Percentiles rank a stretch among this genome's conserved stretches.
Evolutionary conservation across 805 yeast species (phyloP).

Genomic region (Yarrowia sp.): DNA sequence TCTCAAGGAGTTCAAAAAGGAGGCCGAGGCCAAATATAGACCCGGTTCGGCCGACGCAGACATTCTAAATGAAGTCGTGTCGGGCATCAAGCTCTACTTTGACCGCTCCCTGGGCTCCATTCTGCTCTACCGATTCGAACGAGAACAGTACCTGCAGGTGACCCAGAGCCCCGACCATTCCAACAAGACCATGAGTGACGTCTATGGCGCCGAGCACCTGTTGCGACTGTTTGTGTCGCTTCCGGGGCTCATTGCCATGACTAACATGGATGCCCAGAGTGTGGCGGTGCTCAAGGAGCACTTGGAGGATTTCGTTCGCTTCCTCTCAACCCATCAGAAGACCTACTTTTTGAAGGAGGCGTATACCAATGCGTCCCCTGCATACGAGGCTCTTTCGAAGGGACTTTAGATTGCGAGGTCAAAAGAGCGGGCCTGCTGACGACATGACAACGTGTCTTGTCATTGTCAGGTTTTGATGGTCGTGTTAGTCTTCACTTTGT

Average conservation of each 20-base stretch:
- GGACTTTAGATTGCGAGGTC: slow-evolving; percentile 27
- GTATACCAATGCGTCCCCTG: slow-evolving; percentile 53
- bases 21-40: slow-evolving; percentile 33
- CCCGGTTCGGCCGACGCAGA: slow-evolving; percentile 44
- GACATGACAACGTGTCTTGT: no score
- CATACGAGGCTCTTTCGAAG: slow-evolving; percentile 41
- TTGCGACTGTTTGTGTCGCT: slow-evolving; percentile 70
- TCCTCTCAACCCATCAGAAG: slow-evolving; percentile 46
- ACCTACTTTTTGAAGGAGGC: slow-evolving; percentile 40
- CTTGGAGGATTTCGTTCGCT: slow-evolving; percentile 53
- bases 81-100: slow-evolving; percentile 71
- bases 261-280: slow-evolving; percentile 77
- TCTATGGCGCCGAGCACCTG: slow-evolving; percentile 82
- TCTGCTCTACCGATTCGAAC: slow-evolving; percentile 69
- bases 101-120: slow-evolving; percentile 66
- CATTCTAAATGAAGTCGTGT: slow-evolving; percentile 61
- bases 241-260: slow-evolving; percentile 77
- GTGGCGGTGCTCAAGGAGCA: slow-evolving; percentile 53
- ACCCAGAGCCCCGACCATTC: slow-evolving; percentile 37
- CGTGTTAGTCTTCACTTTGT: no score
- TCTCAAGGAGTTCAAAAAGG: slow-evolving; percentile 48
- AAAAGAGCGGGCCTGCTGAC: no score
- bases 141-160: slow-evolving; percentile 64
- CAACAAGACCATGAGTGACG: slow-evolving; percentile 42
- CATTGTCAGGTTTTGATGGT: no score